Evolutionary conservation across 805 yeast genomes (phyloP).

Genomic region (Kockiozyma suomiensis): DNA sequence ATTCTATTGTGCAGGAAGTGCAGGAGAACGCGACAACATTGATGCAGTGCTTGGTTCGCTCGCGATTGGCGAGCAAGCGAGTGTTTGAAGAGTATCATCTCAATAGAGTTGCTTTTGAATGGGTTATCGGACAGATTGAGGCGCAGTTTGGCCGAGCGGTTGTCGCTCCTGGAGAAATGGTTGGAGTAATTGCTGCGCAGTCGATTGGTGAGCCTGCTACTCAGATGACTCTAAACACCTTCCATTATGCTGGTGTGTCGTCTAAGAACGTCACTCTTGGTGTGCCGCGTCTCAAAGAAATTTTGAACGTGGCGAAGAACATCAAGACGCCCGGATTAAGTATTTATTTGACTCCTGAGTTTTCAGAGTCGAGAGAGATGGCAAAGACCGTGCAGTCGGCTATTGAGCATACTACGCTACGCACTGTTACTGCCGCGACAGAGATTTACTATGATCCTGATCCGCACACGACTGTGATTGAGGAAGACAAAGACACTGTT

Average conservation of each 20-base stretch:
- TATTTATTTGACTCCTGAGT: slow-evolving; percentile 80
- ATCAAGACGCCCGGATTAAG: slow-evolving; percentile 99
- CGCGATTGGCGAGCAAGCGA: slow-evolving; percentile 88
- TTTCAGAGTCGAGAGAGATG: slow-evolving; percentile 84
- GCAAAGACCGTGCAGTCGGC: slow-evolving; percentile 96
- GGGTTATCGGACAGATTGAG: slow-evolving; percentile 95
- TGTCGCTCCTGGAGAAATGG: slow-evolving; percentile 98
- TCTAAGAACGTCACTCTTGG: slow-evolving; percentile 95
- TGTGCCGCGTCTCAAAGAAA: slow-evolving; percentile 97
- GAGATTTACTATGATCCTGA: slow-evolving; percentile 98
- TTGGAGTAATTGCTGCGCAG: slow-evolving; percentile 96
- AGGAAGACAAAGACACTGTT: slow-evolving; percentile 95
- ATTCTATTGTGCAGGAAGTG: slow-evolving; percentile 74
- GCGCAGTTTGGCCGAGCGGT: slow-evolving; percentile 88
- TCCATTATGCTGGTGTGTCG: slow-evolving; percentile 98
- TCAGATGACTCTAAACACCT: slow-evolving; percentile 95
- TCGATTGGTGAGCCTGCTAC: slow-evolving; percentile 98
- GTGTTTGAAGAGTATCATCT: slow-evolving; percentile 88
- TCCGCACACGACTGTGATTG: slow-evolving; percentile 94
- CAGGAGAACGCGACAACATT: slow-evolving; percentile 88
- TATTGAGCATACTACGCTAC: slow-evolving; percentile 92
- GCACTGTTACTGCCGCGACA: slow-evolving; percentile 94
- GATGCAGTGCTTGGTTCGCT: slow-evolving; percentile 89
- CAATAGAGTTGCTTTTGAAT: slow-evolving; percentile 83
- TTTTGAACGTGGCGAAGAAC: slow-evolving; percentile 96